Evolutionary conservation across 169 alveolate species (phyloP).

Genomic region (Amoebophrya sp.): DNA sequence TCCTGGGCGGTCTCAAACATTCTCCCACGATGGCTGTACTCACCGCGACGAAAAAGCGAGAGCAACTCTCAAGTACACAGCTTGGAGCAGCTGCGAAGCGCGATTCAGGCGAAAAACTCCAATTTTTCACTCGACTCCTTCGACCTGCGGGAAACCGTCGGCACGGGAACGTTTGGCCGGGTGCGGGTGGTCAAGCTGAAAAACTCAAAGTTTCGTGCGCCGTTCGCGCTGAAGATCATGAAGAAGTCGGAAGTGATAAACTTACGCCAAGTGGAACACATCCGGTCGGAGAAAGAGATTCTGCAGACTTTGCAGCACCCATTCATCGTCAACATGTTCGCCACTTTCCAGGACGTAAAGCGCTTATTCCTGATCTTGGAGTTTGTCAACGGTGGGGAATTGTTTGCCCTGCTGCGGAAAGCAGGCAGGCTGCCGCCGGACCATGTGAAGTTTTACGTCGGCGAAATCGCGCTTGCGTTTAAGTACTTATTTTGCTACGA

Average conservation of each 20-base stretch:
- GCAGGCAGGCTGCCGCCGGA: conserved; percentile 46
- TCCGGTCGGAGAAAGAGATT: conserved; percentile 55
- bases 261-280: conserved; percentile 56
- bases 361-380: conserved; percentile 83
- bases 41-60: no score
- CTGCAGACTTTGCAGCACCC: conserved; percentile 56
- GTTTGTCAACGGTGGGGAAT: conserved; percentile 90
- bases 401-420: conserved; percentile 54
- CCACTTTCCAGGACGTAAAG: conserved; percentile 70
- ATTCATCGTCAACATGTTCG: conserved; percentile 57
- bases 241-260: conserved; percentile 55
- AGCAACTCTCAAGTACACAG: no score
- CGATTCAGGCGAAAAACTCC: no score
- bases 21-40: no score
- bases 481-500: neutral
- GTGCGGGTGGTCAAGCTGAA: conserved; percentile 52
- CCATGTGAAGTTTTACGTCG: conserved; percentile 36
- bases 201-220: conserved; percentile 59
- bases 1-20: no score
- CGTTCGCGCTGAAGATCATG: conserved; percentile 68
- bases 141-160: conserved; percentile 45
- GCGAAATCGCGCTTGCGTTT: neutral
- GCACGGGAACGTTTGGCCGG: conserved; percentile 39
- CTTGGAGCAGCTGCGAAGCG: no score
- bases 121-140: conserved; percentile 43